These are phyloP conservation scores for Pugionium dolabratum DNA, from an alignment of 345 rosid genomes.

Conservation along the genomic window DNA sequence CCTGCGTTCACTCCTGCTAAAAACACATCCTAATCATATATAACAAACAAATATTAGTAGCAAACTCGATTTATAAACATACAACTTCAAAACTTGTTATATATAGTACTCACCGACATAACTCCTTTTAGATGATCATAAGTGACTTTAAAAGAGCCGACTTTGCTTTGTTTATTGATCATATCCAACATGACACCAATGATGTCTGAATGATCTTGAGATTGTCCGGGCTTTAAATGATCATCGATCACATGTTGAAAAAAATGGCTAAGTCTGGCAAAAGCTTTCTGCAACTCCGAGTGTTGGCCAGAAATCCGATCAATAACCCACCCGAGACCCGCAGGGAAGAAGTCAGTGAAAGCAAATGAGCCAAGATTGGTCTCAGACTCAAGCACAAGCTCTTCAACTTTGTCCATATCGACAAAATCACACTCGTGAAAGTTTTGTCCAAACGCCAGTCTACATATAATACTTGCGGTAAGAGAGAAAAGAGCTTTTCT, in stretches of 20 bases:
- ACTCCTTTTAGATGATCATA: conserved; percentile 52
- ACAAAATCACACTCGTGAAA: conserved; percentile 42
- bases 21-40: conserved; percentile 44
- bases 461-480: conserved; percentile 37
- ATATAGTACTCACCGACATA: conserved; percentile 49
- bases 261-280: conserved; percentile 41
- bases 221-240: conserved; percentile 42
- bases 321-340: conserved; percentile 45
- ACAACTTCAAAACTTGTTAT: neutral
- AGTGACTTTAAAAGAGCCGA: conserved; percentile 31
- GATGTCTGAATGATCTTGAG: conserved; percentile 38
- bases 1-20: conserved; percentile 52
- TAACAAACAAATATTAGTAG: neutral
- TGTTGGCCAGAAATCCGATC: conserved; percentile 45
- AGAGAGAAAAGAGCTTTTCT: conserved; percentile 35
- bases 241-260: conserved; percentile 47
- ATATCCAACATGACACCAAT: conserved; percentile 46
- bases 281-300: conserved; percentile 39
- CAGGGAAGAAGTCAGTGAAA: conserved; percentile 43
- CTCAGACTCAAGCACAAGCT: conserved; percentile 43
- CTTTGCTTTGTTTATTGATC: conserved; percentile 24
- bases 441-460: conserved; percentile 43
- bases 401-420: conserved; percentile 40
- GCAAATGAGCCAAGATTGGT: conserved; percentile 34
- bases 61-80: no score